phyloP scores from a whole-genome alignment of 176 grass and related monocot genomes.

The Melocanna baccifera region DNA sequence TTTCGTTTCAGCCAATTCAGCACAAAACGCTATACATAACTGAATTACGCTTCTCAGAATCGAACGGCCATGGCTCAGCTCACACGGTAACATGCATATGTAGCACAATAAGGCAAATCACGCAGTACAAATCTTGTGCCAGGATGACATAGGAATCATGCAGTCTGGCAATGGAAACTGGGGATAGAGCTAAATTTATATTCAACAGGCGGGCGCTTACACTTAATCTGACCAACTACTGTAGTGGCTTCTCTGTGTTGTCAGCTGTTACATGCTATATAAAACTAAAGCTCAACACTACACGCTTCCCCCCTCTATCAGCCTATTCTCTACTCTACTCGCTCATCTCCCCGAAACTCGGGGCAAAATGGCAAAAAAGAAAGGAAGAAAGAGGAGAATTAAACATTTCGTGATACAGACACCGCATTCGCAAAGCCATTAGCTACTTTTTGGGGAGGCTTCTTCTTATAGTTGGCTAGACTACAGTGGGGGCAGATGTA shows the following conservation, averaged over 20 bases:
- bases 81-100: neutral
- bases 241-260: conserved; percentile 26
- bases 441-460: conserved; percentile 47
- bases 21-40: neutral
- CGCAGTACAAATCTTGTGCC: neutral
- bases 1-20: neutral
- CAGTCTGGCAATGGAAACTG: neutral
- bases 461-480: conserved; percentile 88
- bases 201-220: conserved; percentile 35
- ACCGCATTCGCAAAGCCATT: conserved; percentile 66
- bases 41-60: neutral
- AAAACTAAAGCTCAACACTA: conserved; percentile 46
- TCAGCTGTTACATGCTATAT: conserved; percentile 52
- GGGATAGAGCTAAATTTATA: neutral
- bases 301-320: conserved; percentile 33
- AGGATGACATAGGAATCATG: neutral
- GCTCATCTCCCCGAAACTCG: conserved; percentile 13
- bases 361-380: conserved; percentile 24
- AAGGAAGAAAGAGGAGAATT: conserved; percentile 23
- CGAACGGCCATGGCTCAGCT: neutral
- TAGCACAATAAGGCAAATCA: neutral
- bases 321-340: conserved; percentile 44
- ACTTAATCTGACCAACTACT: conserved; percentile 42
- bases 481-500: conserved; percentile 98
- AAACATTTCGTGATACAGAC: conserved; percentile 54